These are phyloP conservation scores for Nicotiana tomentosiformis DNA, from an alignment of 257 asterid species.

Conservation along the genomic window DNA sequence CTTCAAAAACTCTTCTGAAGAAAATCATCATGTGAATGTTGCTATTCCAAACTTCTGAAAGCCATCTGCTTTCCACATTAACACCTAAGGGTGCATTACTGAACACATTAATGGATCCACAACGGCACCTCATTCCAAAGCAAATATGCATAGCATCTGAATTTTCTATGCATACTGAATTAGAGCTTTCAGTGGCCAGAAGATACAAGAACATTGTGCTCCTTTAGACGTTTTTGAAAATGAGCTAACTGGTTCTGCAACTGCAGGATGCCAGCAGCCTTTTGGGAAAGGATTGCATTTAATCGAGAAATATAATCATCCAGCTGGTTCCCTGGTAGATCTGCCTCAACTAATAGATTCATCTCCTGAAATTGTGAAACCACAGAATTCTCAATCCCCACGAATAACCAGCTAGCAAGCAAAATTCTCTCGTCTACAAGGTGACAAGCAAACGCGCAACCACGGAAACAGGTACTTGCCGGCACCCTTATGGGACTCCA, in stretches of 20 bases:
- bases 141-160: conserved; percentile 2
- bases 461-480: background rate
- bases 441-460: background rate
- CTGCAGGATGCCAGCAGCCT: conserved; percentile 78
- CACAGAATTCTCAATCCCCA: background rate
- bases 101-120: background rate
- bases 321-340: conserved; percentile 88
- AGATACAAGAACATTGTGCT: conserved; percentile 81
- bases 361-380: conserved; percentile 56
- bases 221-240: conserved; percentile 76
- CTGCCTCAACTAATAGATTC: conserved; percentile 91
- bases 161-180: background rate
- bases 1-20: conserved; percentile 3
- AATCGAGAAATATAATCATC: conserved; percentile 68
- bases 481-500: background rate
- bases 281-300: conserved; percentile 84
- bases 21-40: conserved; percentile 10
- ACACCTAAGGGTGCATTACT: background rate
- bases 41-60: background rate
- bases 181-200: conserved; percentile 45
- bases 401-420: background rate
- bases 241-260: conserved; percentile 79
- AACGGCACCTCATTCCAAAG: background rate
- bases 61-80: background rate
- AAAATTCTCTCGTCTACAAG: background rate